Base-by-base conservation (phyloP, 2,329 filamentous ascomycete species). In the Aspergillus pseudoviridinutans region DNA sequence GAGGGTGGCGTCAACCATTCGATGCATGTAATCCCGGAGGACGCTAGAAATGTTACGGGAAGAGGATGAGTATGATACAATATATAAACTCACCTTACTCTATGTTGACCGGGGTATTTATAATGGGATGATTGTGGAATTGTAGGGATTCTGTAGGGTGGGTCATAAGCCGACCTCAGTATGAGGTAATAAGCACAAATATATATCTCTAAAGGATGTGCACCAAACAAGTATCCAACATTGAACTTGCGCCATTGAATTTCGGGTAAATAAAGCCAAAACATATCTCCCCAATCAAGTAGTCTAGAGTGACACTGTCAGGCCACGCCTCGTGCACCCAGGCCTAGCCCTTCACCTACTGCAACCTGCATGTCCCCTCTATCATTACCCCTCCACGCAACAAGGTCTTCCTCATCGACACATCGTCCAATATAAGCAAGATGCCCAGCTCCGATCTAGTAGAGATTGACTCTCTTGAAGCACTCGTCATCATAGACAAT, bases 401-500 rank as follows among this genome's bases (percentile, higher is more conserved):
- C 50, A 14, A 44, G 10, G 49, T 28, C 38, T 9, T 9, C 24
- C 5, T 5, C 49, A 8, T n/a, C 14, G 3, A 49, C 41, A 38
- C 22, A 53, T 24, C 22, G 4, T 25, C 20, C 44, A 12, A 22
- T 14, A 46, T 4, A 24, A 49, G 49, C 53, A 52, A 51, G 3
- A 58, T 58, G 57, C 44, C 65, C 2, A 22, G 42, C 3, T 24
- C 66, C 10, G 55, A 61, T 41, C 64, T 77, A 44, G 68, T 71
- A 50, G 76, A 78, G 60, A 60, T 80, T n/a, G 79, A 80, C 65
- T 67, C 70, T 4, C 71, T 83, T 28, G 79, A 82, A 35, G 77
- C 81, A 25, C 67, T 74, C 4, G 75, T 82, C 32, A 78, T 84
- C 57, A 76, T 84, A 56, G 79, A 83, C 66, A 81, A 84, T 70